Evolutionary conservation across 805 yeast genomes (phyloP), one percentile per base, ranked within the genome.

Genomic region (Yamadazyma sp.): DNA sequence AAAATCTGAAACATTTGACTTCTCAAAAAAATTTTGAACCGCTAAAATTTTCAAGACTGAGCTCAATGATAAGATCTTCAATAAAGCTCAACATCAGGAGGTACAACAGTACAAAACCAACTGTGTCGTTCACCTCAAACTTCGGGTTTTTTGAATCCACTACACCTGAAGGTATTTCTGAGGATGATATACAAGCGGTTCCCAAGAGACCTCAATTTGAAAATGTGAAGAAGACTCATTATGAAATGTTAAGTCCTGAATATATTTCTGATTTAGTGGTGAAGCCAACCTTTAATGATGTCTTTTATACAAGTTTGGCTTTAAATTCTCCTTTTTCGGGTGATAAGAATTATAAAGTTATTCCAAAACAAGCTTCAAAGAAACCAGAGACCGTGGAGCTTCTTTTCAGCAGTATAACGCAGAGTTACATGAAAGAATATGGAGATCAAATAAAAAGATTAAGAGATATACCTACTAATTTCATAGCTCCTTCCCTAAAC

Each of bases 201-300:
- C n/a, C n/a, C n/a, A n/a, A n/a, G n/a, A n/a, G n/a, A n/a, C n/a
- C n/a, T n/a, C n/a, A n/a, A n/a, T n/a, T n/a, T n/a, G n/a, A n/a
- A n/a, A n/a, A n/a, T 7, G n/a, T 24, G 27, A 11, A 11, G 16
- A 17, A 27, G 12, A 6, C 6, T 5, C 18, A 17, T n/a, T 52
- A 42, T 34, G 58, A 63, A 21, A 60, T 67, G 28, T 42, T 52
- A 11, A 50, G 53, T 26, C 72, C 73, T 0, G 56, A 58, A 18
- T 51, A 52, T 27, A 49, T 59, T 3, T 54, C 60, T n/a, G 70
- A 65, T 36, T 36, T 62, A 11, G 42, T 61, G n/a, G 47, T 58
- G 4, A 48, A 45, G 8, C 60, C 64, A 0, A 40, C 40, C 5
- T 42, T 49, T 23, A 60, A 53, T 29, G 70, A 66, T 38, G 38